Evolutionary conservation across 1,139 yeast species (phyloP), one percentile per base, ranked within the genome.

Genomic region (Sugiyamaella grinbergsii): DNA sequence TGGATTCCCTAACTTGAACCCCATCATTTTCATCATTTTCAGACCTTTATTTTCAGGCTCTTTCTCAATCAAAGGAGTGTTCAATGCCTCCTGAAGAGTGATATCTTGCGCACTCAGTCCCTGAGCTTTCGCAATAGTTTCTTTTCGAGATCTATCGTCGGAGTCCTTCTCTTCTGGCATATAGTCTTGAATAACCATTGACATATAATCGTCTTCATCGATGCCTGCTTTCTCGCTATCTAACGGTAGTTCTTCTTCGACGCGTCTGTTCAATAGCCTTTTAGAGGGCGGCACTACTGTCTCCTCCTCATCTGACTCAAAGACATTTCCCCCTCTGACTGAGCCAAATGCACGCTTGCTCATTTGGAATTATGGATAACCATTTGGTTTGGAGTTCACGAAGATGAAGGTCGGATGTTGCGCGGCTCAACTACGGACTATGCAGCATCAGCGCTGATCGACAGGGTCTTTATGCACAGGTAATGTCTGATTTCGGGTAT

Each of bases 1-100:
- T 0, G 74, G 56, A 10, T 71, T 68, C 8, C 81, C 83, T 1
- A 71, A 61, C 53, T 69, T 71, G 59, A 72, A 80, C 2, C 85
- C 85, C 84, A 80, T 80, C 58, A 71, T 74, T 55, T 72, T 67
- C 84, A 80, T 79, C 54, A 80, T 79, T 5, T 70, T 58, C 23
- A 78, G 66, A 0, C 82, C 85, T 42, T 74, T 71, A 33, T 47
- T 57, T 10, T 43, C 50, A 3, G 51, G 47, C 15, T 39, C 50
- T 26, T 39, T 26, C 22, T 43, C 46, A 11, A 56, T 33, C 16
- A 47, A 22, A 8, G 49, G 34, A 15, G 29, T 34, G n/a, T 41
- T 52, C 39, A 47, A 43, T 16, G 29, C 54, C 49, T 15, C 20
- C 8, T 32, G 49, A 26, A 39, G 47, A 33, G 22, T 33, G 36